Evolutionary conservation across 768 basidiomycete genomes (phyloP), one percentile per base, ranked within the genome.

Genomic region (Dictyophora rubrovolvata): DNA sequence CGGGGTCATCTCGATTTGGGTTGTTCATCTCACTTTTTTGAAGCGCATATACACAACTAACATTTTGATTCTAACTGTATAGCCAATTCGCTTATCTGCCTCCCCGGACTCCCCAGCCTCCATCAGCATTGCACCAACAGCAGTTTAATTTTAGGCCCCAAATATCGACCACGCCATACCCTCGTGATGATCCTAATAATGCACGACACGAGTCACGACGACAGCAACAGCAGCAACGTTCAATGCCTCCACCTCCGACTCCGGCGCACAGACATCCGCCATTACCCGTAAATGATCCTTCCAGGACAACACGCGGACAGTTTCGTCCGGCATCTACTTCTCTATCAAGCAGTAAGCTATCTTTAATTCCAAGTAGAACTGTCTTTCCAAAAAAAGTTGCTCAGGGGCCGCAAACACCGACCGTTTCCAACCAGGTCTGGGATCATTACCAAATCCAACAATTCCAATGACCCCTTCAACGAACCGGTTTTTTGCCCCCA

Each of bases 71-170:
- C 53, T 23, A n/a, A n/a, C 48, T 55, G 22, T 34, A 63, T 54
- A 90, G 88, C 60, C 80, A 85, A 69, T 90, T 82, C 67, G 79
- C 81, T n/a, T 89, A 86, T 68, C 71, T 68, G 5, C 78, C 78
- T 21, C 75, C 79, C 21, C 73, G 75, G 18, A 75, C 72, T 35
- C 68, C 75, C 48, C 57, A 48, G 50, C 12, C 42, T 5, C 48
- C 21, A 10, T 48, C 54, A 21, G 28, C 42, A 33, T 36, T 46
- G 35, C 54, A 50, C 37, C 78, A 75, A 59, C 68, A 66, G 54
- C 74, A 73, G 36, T 64, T 70, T 35, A 66, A 75, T 20, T 70
- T 77, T 16, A 74, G 77, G 63, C 68, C 68, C 56, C 84, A 82
- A 63, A 63, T 70, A 17, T 68, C 72, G 7, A 73, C 78, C 1